phyloP scores from a whole-genome alignment of 169 alveolate species.

The Cryptosporidium muris region DNA sequence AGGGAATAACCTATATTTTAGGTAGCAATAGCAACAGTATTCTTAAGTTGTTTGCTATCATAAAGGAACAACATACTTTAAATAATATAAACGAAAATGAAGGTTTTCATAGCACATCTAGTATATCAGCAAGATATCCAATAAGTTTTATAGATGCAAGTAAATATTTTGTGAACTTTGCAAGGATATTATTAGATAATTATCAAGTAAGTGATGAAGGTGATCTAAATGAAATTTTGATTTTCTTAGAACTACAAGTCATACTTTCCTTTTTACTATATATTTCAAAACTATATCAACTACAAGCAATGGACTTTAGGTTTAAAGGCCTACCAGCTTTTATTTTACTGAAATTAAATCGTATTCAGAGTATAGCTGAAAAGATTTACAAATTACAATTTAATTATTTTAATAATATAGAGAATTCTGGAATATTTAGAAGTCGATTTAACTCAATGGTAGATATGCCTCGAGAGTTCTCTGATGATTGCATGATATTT shows the following conservation, averaged over 20 bases:
- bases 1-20: no score
- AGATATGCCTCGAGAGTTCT: no score
- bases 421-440: no score
- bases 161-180: constrained; percentile 1
- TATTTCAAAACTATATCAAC: constrained; percentile 31
- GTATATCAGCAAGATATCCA: constrained; percentile 6
- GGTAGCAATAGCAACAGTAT: no score
- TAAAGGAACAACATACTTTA: no score
- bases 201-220: background rate
- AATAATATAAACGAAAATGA: background rate
- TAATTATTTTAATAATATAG: background rate
- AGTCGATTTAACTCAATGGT: no score
- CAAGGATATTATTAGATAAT: background rate
- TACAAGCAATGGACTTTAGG: background rate
- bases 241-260: no score
- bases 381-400: constrained; percentile 17
- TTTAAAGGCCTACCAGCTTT: constrained; percentile 7
- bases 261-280: background rate
- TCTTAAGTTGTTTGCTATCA: no score
- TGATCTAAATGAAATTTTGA: background rate
- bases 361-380: background rate
- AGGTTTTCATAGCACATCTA: no score
- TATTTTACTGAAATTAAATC: constrained; percentile 41
- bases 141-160: constrained; percentile 56
- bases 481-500: no score